A percentile compares a stretch with the other conserved stretches of the same genome.
phyloP scores from a whole-genome alignment of 1,139 yeast genomes.

The Keqinozyma sinolaborantium region DNA sequence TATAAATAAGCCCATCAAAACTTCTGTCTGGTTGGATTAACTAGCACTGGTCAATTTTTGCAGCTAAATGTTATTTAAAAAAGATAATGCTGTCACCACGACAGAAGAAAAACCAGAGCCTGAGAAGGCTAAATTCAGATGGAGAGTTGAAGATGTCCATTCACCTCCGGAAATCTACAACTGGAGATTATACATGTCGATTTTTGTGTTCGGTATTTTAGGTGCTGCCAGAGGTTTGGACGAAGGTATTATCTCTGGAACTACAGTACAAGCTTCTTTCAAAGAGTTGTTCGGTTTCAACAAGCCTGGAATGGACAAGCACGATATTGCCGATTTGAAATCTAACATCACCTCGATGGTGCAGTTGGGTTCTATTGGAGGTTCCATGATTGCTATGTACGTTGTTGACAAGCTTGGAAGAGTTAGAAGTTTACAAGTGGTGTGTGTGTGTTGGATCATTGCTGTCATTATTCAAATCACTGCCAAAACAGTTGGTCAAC shows the following conservation, averaged over 20 bases:
- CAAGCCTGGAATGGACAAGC: slow-evolving; percentile 32
- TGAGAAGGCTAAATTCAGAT: slow-evolving; percentile 15
- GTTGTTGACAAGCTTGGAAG: slow-evolving; percentile 56
- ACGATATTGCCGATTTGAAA: slow-evolving; percentile 41
- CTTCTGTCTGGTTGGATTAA: too few species aligned
- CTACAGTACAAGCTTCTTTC: slow-evolving; percentile 44
- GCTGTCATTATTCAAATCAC: slow-evolving; percentile 50
- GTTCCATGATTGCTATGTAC: slow-evolving; percentile 48
- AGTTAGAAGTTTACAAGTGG: slow-evolving; percentile 46
- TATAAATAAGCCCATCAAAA: too few species aligned
- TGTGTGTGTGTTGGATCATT: slow-evolving; percentile 42
- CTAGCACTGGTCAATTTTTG: too few species aligned
- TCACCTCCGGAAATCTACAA: slow-evolving; percentile 52
- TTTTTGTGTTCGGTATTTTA: slow-evolving; percentile 52
- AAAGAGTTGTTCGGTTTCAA: slow-evolving; percentile 41
- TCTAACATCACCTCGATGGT: slow-evolving; percentile 63
- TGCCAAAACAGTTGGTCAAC: slow-evolving; percentile 40
- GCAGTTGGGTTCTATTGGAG: slow-evolving; percentile 58
- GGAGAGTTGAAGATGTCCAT: slow-evolving; percentile 29
- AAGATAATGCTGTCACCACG: too few species aligned
- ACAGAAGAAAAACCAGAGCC: too few species aligned
- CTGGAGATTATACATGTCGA: slow-evolving; percentile 41
- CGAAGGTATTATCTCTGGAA: slow-evolving; percentile 49
- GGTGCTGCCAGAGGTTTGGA: slow-evolving; percentile 64
- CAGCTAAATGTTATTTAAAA: too few species aligned